Evolutionary conservation across 2,329 filamentous ascomycete genomes (phyloP).

Genomic region (Rhinocladiella similis): DNA sequence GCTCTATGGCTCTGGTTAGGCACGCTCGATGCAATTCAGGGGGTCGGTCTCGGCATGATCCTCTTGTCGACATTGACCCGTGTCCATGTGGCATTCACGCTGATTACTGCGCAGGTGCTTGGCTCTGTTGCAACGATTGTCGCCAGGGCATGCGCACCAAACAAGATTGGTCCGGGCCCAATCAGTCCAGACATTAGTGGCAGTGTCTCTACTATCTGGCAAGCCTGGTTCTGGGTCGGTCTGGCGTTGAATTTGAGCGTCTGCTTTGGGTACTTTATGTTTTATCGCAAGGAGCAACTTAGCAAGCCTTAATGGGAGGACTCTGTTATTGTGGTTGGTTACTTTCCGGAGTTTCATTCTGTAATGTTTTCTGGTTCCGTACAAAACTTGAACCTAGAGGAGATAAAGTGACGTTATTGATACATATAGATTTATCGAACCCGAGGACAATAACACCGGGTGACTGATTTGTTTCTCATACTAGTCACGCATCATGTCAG

Average conservation of each 20-base stretch:
- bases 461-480: no score
- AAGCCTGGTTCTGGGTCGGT: constrained; percentile 63
- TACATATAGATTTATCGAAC: not conserved
- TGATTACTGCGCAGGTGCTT: constrained; percentile 62
- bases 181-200: constrained; percentile 64
- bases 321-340: not conserved
- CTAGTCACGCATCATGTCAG: no score
- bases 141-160: constrained; percentile 60
- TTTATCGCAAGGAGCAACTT: constrained; percentile 48
- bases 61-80: constrained; percentile 65
- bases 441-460: not conserved
- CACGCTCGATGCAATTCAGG: constrained; percentile 64
- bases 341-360: not conserved
- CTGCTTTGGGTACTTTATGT: constrained; percentile 57
- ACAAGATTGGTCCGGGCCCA: constrained; percentile 60
- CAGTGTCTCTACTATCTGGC: constrained; percentile 46
- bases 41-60: constrained; percentile 68
- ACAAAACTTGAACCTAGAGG: not conserved
- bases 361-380: not conserved
- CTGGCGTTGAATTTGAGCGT: constrained; percentile 59
- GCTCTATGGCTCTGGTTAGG: constrained; percentile 68
- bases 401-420: no score
- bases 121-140: constrained; percentile 64
- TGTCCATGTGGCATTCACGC: constrained; percentile 63
- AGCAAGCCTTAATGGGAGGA: constrained; percentile 37